phyloP scores from a whole-genome alignment of 768 basidiomycete species.

The Amyloporia xantha region DNA sequence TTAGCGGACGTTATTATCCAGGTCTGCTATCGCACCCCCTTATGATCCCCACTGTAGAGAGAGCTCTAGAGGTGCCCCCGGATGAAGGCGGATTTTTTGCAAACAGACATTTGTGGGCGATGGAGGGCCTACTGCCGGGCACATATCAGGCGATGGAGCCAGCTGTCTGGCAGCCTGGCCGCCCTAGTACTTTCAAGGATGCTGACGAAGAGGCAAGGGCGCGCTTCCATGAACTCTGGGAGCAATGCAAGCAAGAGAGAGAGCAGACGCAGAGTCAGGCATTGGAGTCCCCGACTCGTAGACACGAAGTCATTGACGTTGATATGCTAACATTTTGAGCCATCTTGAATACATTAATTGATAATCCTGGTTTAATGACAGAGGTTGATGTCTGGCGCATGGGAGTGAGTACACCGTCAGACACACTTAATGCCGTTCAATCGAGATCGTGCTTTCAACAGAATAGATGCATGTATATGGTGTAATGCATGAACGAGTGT shows the following conservation, averaged over 20 bases:
- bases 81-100: conserved; percentile 30
- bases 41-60: conserved; percentile 34
- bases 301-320: neutral
- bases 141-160: conserved; percentile 68
- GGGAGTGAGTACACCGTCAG: too few relatives aligned
- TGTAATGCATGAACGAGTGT: conserved; percentile 18
- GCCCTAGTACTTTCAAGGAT: conserved; percentile 55
- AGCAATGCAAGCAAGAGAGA: neutral
- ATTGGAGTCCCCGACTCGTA: neutral
- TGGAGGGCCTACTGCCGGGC: conserved; percentile 67
- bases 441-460: neutral
- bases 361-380: neutral
- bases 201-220: conserved; percentile 38
- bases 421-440: too few relatives aligned
- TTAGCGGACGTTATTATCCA: conserved; percentile 81
- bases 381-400: too few relatives aligned
- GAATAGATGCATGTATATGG: conserved; percentile 1
- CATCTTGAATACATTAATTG: neutral
- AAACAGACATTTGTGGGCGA: conserved; percentile 54
- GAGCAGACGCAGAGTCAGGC: neutral
- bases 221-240: neutral
- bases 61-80: conserved; percentile 30
- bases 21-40: conserved; percentile 60
- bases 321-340: neutral
- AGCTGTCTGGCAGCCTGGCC: conserved; percentile 42